phyloP scores from a whole-genome alignment of 2,329 filamentous ascomycete species.

The Neofusicoccum laricinum region DNA sequence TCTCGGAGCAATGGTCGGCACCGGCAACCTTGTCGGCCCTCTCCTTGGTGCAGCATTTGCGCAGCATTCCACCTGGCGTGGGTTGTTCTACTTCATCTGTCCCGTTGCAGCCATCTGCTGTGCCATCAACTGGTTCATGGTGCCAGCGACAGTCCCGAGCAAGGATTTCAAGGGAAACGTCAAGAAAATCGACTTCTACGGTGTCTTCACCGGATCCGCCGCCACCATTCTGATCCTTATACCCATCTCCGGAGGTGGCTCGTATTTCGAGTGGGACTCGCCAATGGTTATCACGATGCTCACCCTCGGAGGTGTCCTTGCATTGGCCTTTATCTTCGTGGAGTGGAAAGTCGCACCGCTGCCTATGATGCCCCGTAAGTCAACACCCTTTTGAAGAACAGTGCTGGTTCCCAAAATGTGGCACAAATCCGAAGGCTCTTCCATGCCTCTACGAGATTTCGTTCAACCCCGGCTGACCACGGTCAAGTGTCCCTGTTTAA shows the following conservation, averaged over 20 bases:
- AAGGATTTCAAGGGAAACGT: constrained; percentile 48
- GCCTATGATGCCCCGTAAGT: constrained; percentile 53
- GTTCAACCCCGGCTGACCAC: neutral
- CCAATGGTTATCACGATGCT: constrained; percentile 61
- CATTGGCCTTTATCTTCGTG: constrained; percentile 51
- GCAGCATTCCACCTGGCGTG: constrained; percentile 41
- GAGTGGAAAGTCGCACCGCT: constrained; percentile 56
- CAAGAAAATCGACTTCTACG: constrained; percentile 58
- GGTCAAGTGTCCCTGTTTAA: constrained; percentile 51
- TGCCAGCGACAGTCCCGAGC: constrained; percentile 51
- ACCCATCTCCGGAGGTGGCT: constrained; percentile 60
- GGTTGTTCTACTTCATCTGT: constrained; percentile 44
- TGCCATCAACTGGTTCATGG: constrained; percentile 38
- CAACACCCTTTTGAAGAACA: too few relatives aligned
- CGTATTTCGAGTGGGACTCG: constrained; percentile 56
- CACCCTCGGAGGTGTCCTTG: constrained; percentile 45
- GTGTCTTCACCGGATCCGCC: constrained; percentile 53
- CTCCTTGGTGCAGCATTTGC: constrained; percentile 32
- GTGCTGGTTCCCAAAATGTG: too few relatives aligned
- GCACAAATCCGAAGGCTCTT: too few relatives aligned
- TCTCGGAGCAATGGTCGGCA: constrained; percentile 26
- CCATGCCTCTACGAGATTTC: too few relatives aligned
- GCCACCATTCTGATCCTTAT: constrained; percentile 61
- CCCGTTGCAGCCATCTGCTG: constrained; percentile 30
- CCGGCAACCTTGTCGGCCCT: constrained; percentile 29